phyloP scores from a whole-genome alignment of 169 alveolate species.

The Plasmodium malariae region DNA sequence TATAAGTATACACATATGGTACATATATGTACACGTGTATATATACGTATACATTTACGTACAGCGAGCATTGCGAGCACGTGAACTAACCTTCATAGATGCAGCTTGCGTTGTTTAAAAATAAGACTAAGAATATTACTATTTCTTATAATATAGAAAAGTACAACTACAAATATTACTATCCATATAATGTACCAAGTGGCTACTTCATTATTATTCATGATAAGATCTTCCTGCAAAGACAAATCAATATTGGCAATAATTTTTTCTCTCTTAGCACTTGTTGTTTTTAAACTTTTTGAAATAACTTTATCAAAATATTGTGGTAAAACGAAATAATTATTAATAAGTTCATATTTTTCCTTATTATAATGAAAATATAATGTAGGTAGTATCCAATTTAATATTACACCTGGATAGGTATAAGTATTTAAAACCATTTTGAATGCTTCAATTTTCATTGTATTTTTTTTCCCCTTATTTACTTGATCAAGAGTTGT shows the following conservation, averaged over 20 bases:
- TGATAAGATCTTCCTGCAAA: constrained; percentile 63
- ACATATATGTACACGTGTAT: not conserved
- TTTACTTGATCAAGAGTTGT: constrained; percentile 43
- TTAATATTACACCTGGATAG: constrained; percentile 43
- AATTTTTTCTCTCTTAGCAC: constrained; percentile 73
- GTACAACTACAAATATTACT: constrained; percentile 27
- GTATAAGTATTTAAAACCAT: constrained; percentile 59
- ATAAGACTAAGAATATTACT: constrained; percentile 18
- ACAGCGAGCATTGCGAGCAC: too few relatives aligned
- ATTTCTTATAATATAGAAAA: constrained; percentile 39
- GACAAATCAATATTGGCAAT: constrained; percentile 72
- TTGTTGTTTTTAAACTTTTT: constrained; percentile 57
- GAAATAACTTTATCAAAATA: constrained; percentile 58
- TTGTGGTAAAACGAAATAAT: constrained; percentile 70
- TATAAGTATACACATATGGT: not conserved
- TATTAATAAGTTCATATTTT: constrained; percentile 38
- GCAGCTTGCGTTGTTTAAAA: constrained; percentile 22
- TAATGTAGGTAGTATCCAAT: constrained; percentile 65
- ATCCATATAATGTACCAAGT: constrained; percentile 66
- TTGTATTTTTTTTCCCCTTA: constrained; percentile 23
- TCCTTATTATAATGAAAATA: constrained; percentile 67
- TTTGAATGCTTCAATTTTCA: constrained; percentile 46
- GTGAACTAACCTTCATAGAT: too few relatives aligned
- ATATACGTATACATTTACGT: not conserved
- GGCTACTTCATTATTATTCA: constrained; percentile 72